Base-by-base conservation (phyloP, 352 stramenopile genomes). In the Phytophthora pinifolia region DNA sequence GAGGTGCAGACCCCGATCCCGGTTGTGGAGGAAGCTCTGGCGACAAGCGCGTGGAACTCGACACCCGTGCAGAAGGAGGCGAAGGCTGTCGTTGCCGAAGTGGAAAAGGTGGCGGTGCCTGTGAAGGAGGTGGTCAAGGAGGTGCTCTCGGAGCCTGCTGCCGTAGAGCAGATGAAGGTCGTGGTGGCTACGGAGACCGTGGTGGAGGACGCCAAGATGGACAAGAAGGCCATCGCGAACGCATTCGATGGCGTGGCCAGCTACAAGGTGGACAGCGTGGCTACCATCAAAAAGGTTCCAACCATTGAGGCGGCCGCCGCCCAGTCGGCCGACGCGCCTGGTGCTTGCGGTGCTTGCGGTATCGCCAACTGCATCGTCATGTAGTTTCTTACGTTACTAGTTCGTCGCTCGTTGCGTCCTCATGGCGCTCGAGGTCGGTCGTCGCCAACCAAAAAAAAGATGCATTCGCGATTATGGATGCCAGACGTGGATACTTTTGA, bases 191-290 rank as follows among this genome's bases (percentile, higher is more conserved):
- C 46, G 8, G 44, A 68, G 48, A 32, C 37, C 6, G 61, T 48
- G 6, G 51, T 60, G 14, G 43, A 63, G 46, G 50, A 57, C 20
- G 31, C 48, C 14, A 65, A 62, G 47, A 45, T 67, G 9, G 54
- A 65, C 14, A 74, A 61, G 33, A 62, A 67, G 38, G 54, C 48
- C 3, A 66, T 68, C 17, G 61, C 56, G 22, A 64, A 74, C 39
- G 61, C 62, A 4, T 71, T 74, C 29, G 62, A 74, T 13, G 67
- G 67, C 14, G 54, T 76, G 27, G 48, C 56, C 36, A 70, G 60
- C 54, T 74, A 77, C 61, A 65, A 70, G 56, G 54, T 52, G n/a
- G 58, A 70, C 45, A 77, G 68, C 44, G 54, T 74, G 36, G 34
- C 39, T 39, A 62, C 60, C 32, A 13, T 52, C 50, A 72, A 67